Base-by-base conservation (phyloP, 495 filamentous ascomycete species). In the Astrocystis sublimbata region DNA sequence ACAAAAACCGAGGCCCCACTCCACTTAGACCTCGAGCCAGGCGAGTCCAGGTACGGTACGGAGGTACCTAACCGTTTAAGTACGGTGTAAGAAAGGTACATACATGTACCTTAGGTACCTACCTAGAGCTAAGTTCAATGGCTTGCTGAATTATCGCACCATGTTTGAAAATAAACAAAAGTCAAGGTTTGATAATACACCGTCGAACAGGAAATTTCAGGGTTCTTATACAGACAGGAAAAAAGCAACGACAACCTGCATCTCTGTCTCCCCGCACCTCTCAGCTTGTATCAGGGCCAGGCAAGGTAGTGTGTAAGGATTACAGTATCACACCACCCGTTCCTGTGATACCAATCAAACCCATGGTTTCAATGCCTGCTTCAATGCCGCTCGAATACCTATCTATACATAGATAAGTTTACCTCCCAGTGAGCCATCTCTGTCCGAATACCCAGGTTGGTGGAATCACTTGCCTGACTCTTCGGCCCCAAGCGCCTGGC, bases 401-500 rank as follows among this genome's bases (percentile, higher is more conserved):
- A 45, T 23, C 42, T 9, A 24, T n/a, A n/a, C n/a, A 4, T 8
- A 45, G 24, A 8, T 21, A 17, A 24, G 17, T 24, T 28, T 30
- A 2, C 47, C 47, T 13, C 28, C 43, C 43, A 24, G 21, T 26
- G 9, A 12, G 43, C 43, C 46, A 50, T 47, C 9, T 30, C 7
- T 17, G 15, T 45, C 38, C n/a, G n/a, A n/a, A n/a, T n/a, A n/a
- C n/a, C n/a, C n/a, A n/a, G n/a, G n/a, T n/a, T n/a, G n/a, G n/a
- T n/a, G 51, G 19, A 23, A 43, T 31, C 15, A 8, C 6, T 23
- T 31, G 23, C 54, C 45, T 5, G 23, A 2, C 19, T 23, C 23
- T 40, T 21, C 38, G 38, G n/a, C 54, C 54, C 54, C 54, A 57
- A 57, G 54, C 54, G 54, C 54, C 54, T 40, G 28, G 33, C 54